phyloP scores from a whole-genome alignment of 768 basidiomycete genomes.

The Chiua virens region DNA sequence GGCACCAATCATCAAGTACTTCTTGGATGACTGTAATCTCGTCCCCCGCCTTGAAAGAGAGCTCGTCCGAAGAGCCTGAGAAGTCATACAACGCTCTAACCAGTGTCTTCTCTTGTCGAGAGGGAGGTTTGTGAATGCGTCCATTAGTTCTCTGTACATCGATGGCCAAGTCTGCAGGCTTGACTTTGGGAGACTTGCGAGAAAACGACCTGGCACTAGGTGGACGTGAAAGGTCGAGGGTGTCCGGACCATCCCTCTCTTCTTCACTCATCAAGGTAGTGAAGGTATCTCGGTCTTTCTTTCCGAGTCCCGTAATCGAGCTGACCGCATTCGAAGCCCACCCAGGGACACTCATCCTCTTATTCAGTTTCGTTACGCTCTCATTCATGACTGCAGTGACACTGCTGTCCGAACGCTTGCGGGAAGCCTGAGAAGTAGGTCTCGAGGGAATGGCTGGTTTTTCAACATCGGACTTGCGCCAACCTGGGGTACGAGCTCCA shows the following conservation, averaged over 20 bases:
- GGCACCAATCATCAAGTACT: conserved; percentile 90
- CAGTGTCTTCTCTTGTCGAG: conserved; percentile 48
- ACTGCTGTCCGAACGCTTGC: conserved; percentile 63
- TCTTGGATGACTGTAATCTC: conserved; percentile 77
- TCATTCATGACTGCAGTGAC: conserved; percentile 40
- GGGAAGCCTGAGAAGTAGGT: conserved; percentile 56
- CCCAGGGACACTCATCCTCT: conserved; percentile 36
- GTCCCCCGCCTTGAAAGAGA: conserved; percentile 71
- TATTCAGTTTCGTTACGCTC: conserved; percentile 36
- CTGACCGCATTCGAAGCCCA: conserved; percentile 71
- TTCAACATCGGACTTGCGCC: conserved; percentile 44
- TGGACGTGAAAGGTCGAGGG: conserved; percentile 31
- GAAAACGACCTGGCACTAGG: conserved; percentile 36
- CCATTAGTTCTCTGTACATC: conserved; percentile 30
- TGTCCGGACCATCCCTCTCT: conserved; percentile 22
- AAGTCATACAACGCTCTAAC: conserved; percentile 80
- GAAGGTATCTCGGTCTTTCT: conserved; percentile 64
- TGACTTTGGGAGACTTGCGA: conserved; percentile 29
- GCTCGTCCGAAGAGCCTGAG: conserved; percentile 70
- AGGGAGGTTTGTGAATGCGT: conserved; percentile 52
- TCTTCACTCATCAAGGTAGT: conserved; percentile 52
- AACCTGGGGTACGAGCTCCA: conserved; percentile 18
- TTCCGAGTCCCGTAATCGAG: conserved; percentile 55
- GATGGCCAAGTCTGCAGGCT: conserved; percentile 18
- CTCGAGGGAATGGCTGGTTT: conserved; percentile 52